Percentiles rank a stretch among this genome's conserved stretches.
Evolutionary conservation across 768 basidiomycete species (phyloP).

Genomic region (Termitomyces sp.): DNA sequence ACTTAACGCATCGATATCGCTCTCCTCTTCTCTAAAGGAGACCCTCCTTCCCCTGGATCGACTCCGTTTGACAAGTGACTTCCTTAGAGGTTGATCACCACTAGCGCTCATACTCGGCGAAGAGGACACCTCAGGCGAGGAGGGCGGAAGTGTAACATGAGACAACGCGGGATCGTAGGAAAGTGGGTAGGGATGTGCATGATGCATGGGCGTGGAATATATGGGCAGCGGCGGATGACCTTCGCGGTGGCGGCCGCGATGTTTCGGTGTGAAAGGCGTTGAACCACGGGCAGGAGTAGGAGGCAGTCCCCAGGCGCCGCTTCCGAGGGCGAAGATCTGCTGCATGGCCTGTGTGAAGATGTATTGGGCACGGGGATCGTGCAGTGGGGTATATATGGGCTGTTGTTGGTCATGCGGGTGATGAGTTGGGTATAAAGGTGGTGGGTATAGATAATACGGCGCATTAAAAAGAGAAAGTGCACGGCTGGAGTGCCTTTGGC

Average conservation of each 20-base stretch:
- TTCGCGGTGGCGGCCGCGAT: conserved; percentile 18
- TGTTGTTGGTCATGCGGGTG: conserved; percentile 14
- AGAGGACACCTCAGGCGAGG: conserved; percentile 37
- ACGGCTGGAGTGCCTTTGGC: conserved; percentile 6
- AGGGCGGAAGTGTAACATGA: conserved; percentile 43
- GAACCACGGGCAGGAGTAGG: conserved; percentile 15
- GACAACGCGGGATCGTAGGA: conserved; percentile 40
- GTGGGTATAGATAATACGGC: conserved; percentile 16
- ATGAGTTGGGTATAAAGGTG: conserved; percentile 16
- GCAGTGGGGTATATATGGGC: conserved; percentile 25
- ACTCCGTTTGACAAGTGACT: conserved; percentile 41
- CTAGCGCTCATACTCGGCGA: conserved; percentile 26
- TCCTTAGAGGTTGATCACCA: conserved; percentile 16
- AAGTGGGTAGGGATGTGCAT: conserved; percentile 31
- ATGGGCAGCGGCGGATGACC: conserved; percentile 12
- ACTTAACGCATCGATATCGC: conserved; percentile 10
- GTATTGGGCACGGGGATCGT: conserved; percentile 34
- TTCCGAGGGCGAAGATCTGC: conserved; percentile 28
- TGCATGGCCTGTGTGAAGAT: conserved; percentile 40
- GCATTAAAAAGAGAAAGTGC: conserved; percentile 12
- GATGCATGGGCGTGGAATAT: conserved; percentile 33
- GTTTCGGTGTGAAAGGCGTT: conserved; percentile 24
- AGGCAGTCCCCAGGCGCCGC: conserved; percentile 19
- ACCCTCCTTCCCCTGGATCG: conserved; percentile 50
- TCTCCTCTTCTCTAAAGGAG: conserved; percentile 42